These are phyloP conservation scores for Viola odorata DNA, from an alignment of 345 rosid genomes.

Conservation along the genomic window DNA sequence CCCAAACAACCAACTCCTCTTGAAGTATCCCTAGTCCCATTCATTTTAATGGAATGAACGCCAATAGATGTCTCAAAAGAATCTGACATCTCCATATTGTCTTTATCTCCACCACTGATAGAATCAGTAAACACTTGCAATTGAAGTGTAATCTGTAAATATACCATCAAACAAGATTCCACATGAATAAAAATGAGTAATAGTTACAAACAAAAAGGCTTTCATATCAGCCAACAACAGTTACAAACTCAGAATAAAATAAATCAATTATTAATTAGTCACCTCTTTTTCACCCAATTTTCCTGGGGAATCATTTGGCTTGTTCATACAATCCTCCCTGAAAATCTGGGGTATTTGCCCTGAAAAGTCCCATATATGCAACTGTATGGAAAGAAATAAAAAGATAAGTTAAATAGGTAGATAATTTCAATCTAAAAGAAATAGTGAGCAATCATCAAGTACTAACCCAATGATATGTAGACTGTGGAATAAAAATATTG, in stretches of 20 bases:
- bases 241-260: background rate
- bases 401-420: slow-evolving; percentile 1
- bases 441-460: background rate
- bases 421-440: background rate
- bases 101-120: slow-evolving; percentile 44
- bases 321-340: slow-evolving; percentile 39
- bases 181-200: slow-evolving; percentile 11
- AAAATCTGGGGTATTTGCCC: slow-evolving; percentile 63
- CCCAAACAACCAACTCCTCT: slow-evolving; percentile 78
- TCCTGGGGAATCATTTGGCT: slow-evolving; percentile 17
- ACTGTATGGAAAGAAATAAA: slow-evolving; percentile 36
- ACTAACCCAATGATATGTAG: slow-evolving; percentile 52
- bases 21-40: slow-evolving; percentile 55
- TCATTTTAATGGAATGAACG: slow-evolving; percentile 25
- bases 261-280: slow-evolving; percentile 14
- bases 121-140: slow-evolving; percentile 77
- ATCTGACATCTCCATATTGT: slow-evolving; percentile 2
- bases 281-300: slow-evolving; percentile 6
- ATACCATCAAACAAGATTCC: background rate
- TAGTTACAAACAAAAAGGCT: background rate
- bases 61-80: background rate
- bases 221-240: background rate
- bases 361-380: slow-evolving; percentile 91
- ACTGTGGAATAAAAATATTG: slow-evolving; percentile 55
- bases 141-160: slow-evolving; percentile 61